Conservation (phyloP, 2,329 filamentous ascomycete species). For the Phyllosticta citrichinensis region DNA sequence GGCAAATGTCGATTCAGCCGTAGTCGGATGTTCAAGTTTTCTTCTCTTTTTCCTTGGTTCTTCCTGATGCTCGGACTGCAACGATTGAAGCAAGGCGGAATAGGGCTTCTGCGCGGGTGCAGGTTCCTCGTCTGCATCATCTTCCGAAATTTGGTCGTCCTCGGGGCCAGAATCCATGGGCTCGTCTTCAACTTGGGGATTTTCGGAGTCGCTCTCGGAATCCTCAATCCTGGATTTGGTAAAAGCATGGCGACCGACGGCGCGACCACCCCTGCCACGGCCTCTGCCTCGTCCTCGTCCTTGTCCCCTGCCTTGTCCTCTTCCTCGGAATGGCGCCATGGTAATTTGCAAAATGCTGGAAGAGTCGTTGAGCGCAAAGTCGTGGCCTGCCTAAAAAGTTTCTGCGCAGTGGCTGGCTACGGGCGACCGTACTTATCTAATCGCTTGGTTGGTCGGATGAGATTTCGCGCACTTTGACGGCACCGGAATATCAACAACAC, state of each 20-base stretch:
- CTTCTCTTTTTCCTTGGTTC: slow-evolving; percentile 43
- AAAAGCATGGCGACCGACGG: not conserved
- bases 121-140: slow-evolving; percentile 22
- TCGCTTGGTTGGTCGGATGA: slow-evolving; percentile 3
- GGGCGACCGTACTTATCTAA: slow-evolving; percentile 10
- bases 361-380: not conserved
- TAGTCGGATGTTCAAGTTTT: slow-evolving; percentile 34
- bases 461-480: slow-evolving; percentile 5
- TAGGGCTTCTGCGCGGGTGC: slow-evolving; percentile 35
- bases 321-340: slow-evolving; percentile 14
- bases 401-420: not conserved
- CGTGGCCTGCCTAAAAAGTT: slow-evolving; percentile 2
- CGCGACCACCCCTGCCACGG: slow-evolving; percentile 1
- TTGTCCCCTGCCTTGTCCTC: slow-evolving; percentile 15
- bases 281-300: slow-evolving; percentile 13
- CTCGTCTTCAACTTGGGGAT: slow-evolving; percentile 19
- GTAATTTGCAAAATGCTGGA: not conserved
- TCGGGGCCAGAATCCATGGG: slow-evolving; percentile 11
- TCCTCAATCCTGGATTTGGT: slow-evolving; percentile 14
- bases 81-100: slow-evolving; percentile 46
- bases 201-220: slow-evolving; percentile 8
- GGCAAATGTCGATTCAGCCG: not conserved
- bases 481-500: slow-evolving; percentile 9
- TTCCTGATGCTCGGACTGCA: slow-evolving; percentile 34
- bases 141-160: slow-evolving; percentile 12